phyloP scores from a whole-genome alignment of 139 green algal genomes.

The Tetraselmis chui region DNA sequence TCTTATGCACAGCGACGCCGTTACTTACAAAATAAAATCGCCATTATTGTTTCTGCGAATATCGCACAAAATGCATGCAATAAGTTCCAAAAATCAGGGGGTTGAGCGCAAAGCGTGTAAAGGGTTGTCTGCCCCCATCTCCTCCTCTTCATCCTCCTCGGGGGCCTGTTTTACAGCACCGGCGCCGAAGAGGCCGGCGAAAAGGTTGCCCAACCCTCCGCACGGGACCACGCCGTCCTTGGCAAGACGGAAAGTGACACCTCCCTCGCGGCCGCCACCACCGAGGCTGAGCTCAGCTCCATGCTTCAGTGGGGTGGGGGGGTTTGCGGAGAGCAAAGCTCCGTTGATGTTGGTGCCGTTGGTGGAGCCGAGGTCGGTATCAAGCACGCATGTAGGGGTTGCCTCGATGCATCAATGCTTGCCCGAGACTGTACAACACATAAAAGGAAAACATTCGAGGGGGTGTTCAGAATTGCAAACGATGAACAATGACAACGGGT shows the following conservation, averaged over 20 bases:
- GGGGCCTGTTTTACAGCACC: not conserved
- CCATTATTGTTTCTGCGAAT: no score
- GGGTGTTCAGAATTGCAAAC: no score
- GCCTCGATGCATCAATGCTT: slow-evolving; percentile 1
- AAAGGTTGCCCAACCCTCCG: not conserved
- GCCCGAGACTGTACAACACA: not conserved
- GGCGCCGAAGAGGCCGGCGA: not conserved
- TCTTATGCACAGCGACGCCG: no score
- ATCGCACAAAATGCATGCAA: no score
- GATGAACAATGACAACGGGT: no score
- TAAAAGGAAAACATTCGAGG: no score
- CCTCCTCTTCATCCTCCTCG: not conserved
- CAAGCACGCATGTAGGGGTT: not conserved
- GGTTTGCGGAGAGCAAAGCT: not conserved
- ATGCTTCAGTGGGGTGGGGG: not conserved
- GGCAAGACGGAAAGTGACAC: not conserved
- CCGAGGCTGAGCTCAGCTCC: not conserved
- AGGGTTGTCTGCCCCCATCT: not conserved
- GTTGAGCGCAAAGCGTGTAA: no score
- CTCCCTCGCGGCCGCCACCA: not conserved
- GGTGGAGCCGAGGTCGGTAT: slow-evolving; percentile 1
- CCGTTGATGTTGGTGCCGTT: slow-evolving; percentile 3
- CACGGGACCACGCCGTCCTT: not conserved
- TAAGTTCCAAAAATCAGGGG: no score
- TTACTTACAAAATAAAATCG: no score